Evolutionary conservation across 441 rosid genomes (phyloP), one percentile per base, ranked within the genome.

Genomic region (Hura crepitans): DNA sequence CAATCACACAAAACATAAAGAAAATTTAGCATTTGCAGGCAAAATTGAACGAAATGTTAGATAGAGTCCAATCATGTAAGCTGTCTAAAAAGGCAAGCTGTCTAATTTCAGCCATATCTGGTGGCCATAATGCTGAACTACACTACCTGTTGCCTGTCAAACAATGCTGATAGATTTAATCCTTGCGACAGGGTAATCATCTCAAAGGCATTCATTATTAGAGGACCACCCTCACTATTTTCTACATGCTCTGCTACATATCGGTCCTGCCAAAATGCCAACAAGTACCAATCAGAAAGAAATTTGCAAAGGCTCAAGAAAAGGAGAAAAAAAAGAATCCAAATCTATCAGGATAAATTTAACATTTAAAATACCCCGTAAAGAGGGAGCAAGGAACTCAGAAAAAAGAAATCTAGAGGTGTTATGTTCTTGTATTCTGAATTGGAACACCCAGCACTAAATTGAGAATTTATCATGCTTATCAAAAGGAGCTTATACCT

Each of bases 181-280:
- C 97, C 99, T 75, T 94, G 99, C 30, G 97, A 94, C 74, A 94
- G 81, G 12, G 96, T 87, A 58, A 94, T 94, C 93, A 94, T 87
- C 86, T 94, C 99, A 80, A 94, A 94, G 51, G 99, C 99, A 78
- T 94, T 94, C 97, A 94, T 89, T 57, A 86, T 71, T 65, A 87
- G 68, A 20, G 99, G 97, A 23, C 96, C 85, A 11, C 75, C 84
- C 43, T 81, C 88, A 46, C 78, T 77, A 12, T 61, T 76, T 76
- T 72, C 76, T 50, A 86, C 66, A 68, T 78, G 81, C 81, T 88
- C 92, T 35, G 85, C 77, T 28, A 86, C 92, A 72, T 78, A 91
- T 49, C 81, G 75, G 37, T 91, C 98, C 98, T 93, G 90, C 72
- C 30, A 75, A 72, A 73, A 66, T 55, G 46, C 30, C 71, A 74